Base-by-base conservation (phyloP, 495 filamentous ascomycete genomes). In the Penicillium psychrofluorescens region DNA sequence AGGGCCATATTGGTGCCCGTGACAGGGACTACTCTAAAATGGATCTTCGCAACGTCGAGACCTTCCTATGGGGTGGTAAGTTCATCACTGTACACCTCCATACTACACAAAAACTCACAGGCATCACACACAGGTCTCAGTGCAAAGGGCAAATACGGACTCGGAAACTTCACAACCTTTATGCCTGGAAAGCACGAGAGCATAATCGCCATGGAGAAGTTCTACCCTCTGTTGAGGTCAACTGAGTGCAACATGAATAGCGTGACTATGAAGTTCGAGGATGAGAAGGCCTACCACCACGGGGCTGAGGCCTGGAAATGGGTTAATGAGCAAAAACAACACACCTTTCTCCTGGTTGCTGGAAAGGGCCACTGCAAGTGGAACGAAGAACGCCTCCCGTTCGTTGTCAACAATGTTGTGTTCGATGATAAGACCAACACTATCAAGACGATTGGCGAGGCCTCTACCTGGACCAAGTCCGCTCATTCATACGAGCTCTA, bases 321-420 rank as follows among this genome's bases (percentile, higher is more conserved):
- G 68, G 53, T 66, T 12, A 70, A 72, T 37, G 62, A 58, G 8
- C 48, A 42, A 8, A 55, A 59, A 33, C 51, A 65, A 35, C 54
- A 55, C 35, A 58, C 48, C n/a, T 59, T 72, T 27, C 38, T 70
- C 2, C 46, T 70, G 36, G 59, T 70, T 13, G 63, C 66, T n/a
- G 66, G 63, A 12, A 41, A 38, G 12, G 56, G 53, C 12, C 55
- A 68, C 34, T 72, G 68, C 43, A 56, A 59, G 8, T 61, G 55
- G 51, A 67, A 67, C 45, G 35, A 49, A 3, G 37, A 54, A 34
- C 32, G 68, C 2, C 27, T 55, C 29, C 68, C 68, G 6, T 72
- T 62, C 38, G 38, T 53, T 8, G 50, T 68, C 34, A 54, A 54
- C 3, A 41, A 50, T 9, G 48, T 68, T 12, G 36, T 38, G 29